Percentiles rank a stretch among this genome's conserved stretches.
These are phyloP conservation scores for Diaporthe australafricana DNA, from an alignment of 2,329 filamentous ascomycete species.

Conservation along the genomic window DNA sequence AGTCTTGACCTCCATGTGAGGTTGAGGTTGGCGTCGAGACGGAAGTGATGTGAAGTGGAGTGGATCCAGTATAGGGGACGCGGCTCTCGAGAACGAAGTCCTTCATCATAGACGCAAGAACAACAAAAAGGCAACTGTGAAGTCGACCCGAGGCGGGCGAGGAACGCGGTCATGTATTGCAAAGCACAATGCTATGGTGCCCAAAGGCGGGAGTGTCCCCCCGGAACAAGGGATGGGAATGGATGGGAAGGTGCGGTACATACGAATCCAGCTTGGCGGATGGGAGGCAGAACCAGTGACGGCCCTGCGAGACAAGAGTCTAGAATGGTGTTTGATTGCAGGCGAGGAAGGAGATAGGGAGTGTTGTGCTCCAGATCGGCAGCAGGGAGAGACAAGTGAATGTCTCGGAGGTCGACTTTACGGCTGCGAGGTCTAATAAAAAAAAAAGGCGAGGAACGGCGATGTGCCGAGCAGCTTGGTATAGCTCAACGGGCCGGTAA, in stretches of 20 bases:
- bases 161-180: background rate
- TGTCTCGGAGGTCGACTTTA: slow-evolving; percentile 27
- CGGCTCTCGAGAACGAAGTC: background rate
- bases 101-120: background rate
- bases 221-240: background rate
- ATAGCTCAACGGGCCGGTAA: slow-evolving; percentile 1
- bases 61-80: slow-evolving; percentile 28
- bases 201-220: background rate
- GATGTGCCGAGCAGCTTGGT: background rate
- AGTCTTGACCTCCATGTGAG: slow-evolving; percentile 32
- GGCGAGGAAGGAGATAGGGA: background rate
- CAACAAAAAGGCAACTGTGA: background rate
- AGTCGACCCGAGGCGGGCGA: background rate
- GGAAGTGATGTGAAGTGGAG: background rate
- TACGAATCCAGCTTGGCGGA: slow-evolving; percentile 39
- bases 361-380: slow-evolving; percentile 20
- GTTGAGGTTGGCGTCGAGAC: background rate
- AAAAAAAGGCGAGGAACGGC: slow-evolving; percentile 6
- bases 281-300: slow-evolving; percentile 32
- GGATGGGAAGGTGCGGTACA: slow-evolving; percentile 26
- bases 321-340: slow-evolving; percentile 11
- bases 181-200: background rate
- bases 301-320: slow-evolving; percentile 32
- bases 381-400: slow-evolving; percentile 28
- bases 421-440: background rate